A percentile compares a stretch with the other conserved stretches of the same genome.
Conservation (phyloP, 2,329 filamentous ascomycete genomes). For the Claviceps sp. region DNA sequence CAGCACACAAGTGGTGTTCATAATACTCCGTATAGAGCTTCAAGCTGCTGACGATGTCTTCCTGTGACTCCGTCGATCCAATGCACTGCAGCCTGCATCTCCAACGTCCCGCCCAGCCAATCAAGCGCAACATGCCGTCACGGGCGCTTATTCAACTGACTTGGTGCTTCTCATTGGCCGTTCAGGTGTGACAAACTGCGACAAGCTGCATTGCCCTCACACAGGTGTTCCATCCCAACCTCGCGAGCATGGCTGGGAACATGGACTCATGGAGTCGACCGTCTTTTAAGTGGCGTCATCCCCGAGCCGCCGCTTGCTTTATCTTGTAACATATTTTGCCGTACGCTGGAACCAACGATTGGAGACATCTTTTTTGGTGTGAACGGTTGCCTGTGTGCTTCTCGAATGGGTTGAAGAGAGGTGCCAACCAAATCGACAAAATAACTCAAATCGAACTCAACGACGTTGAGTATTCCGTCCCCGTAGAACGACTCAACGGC, state of each 20-base stretch:
- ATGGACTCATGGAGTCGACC: background rate
- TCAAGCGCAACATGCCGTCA: conserved; percentile 12
- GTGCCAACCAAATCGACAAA: background rate
- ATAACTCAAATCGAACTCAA: background rate
- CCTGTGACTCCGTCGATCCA: background rate
- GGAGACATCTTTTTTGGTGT: background rate
- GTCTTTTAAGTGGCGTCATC: conserved; percentile 6
- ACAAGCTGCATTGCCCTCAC: conserved; percentile 2
- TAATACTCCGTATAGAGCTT: no score
- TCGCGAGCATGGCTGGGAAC: background rate
- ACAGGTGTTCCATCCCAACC: background rate
- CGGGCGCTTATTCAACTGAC: conserved; percentile 19
- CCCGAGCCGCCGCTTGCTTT: conserved; percentile 8
- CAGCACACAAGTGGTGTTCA: no score
- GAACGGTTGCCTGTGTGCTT: background rate
- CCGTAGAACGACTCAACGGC: background rate
- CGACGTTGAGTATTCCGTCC: background rate
- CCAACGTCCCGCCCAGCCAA: conserved; percentile 14
- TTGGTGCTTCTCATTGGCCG: conserved; percentile 15
- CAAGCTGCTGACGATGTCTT: background rate
- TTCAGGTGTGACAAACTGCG: conserved; percentile 5
- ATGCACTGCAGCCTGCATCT: conserved; percentile 14
- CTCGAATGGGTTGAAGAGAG: background rate
- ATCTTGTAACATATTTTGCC: background rate
- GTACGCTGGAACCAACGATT: background rate